Evolutionary conservation across 1,139 yeast genomes (phyloP), one percentile per base, ranked within the genome.

Genomic region (Taphrina deformans): DNA sequence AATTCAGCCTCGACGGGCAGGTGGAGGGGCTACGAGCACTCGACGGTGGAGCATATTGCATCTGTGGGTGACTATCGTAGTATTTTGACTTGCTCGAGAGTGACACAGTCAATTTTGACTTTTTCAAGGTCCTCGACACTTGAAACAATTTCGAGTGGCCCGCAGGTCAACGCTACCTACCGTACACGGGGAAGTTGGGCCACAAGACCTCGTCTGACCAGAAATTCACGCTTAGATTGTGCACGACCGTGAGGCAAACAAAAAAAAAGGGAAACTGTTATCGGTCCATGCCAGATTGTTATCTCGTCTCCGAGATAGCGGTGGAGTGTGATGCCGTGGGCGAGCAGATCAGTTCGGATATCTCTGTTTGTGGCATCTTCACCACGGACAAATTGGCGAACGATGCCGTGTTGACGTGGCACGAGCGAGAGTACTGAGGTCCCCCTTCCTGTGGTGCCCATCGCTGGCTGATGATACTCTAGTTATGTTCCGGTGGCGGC

Each of bases 331-430:
- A 53, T 35, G 48, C 45, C 21, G 12, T 1, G 5, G 58, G 58
- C 31, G 23, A 24, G 12, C 58, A 53, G 16, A 53, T 53, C 3
- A 27, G 41, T 14, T 38, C 58, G 1, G 58, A 53, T 33, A 38
- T 53, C n/a, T 53, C 58, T 18, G 40, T 53, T 24, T 53, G 58
- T 40, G 58, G 58, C 31, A 38, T 53, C 29, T 53, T 53, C 58
- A 53, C 48, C 1, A 38, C 58, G 35, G 23, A 24, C 31, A 38
- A 53, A 40, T 21, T 38, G 58, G 45, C 58, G 4, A 53, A 53
- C 18, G 38, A 35, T 10, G 31, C 33, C 35, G 33, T 53, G 2
- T 9, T 53, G 35, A 40, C 58, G 23, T 53, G 58, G 58, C 58
- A 53, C 48, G 46, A 53, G 21, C 58, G 58, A 53, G 58, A 38